Conservation (phyloP, 192 early-diverging fungal species). For the Lobosporangium transversale region DNA sequence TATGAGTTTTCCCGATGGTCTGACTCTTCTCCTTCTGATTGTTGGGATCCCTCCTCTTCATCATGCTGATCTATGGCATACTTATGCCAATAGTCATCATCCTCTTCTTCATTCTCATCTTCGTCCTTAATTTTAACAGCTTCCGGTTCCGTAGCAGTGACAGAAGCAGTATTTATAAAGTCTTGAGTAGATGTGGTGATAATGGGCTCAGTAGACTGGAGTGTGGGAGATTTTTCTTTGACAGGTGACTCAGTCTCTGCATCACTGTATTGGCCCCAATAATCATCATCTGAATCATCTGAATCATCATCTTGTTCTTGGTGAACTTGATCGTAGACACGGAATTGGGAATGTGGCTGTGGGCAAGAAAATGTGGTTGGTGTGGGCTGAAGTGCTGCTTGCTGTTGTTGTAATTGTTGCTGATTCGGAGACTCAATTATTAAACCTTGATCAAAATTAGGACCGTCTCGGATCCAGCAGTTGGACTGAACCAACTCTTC, state of each 20-base stretch:
- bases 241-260: not conserved
- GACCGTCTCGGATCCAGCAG: not conserved
- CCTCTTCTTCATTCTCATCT: constrained; percentile 19
- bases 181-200: not conserved
- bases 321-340: not conserved
- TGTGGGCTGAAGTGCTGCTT: too few relatives aligned
- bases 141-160: not conserved
- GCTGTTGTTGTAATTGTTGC: constrained; percentile 2
- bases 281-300: constrained; percentile 37
- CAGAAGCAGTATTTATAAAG: not conserved
- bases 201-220: too few relatives aligned
- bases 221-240: too few relatives aligned
- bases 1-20: not conserved
- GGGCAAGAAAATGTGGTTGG: constrained; percentile 2
- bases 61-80: constrained; percentile 15
- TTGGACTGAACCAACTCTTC: not conserved
- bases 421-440: not conserved
- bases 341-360: not conserved
- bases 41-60: not conserved
- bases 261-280: constrained; percentile 49
- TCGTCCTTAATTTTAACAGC: not conserved
- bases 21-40: not conserved
- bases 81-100: constrained; percentile 48
- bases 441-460: constrained; percentile 2
- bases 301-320: constrained; percentile 3